Evolutionary conservation across 306 rosid genomes (phyloP).

Genomic region (Parietaria judaica): DNA sequence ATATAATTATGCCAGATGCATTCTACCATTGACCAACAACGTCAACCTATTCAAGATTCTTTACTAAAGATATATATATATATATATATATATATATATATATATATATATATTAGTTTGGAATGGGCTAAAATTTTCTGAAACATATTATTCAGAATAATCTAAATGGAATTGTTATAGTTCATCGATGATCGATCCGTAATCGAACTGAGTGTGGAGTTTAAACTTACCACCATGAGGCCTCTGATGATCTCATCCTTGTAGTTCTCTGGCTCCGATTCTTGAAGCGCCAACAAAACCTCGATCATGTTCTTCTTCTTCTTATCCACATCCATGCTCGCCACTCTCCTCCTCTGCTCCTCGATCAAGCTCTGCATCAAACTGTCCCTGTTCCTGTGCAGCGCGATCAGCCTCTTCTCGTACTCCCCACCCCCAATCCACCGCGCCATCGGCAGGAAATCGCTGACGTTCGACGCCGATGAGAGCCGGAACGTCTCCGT

Average conservation of each 20-base stretch:
- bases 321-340: background rate
- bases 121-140: too few relatives aligned
- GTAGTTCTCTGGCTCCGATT: constrained; percentile 22
- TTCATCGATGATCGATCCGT: too few relatives aligned
- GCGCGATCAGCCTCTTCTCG: constrained; percentile 14
- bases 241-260: constrained; percentile 24
- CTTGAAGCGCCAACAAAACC: constrained; percentile 19
- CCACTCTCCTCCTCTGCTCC: constrained; percentile 6
- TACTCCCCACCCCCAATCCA: constrained; percentile 2
- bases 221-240: constrained; percentile 18
- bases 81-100: too few relatives aligned
- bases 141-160: too few relatives aligned
- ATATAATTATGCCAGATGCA: too few relatives aligned
- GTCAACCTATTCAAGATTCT: too few relatives aligned
- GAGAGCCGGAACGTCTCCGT: constrained; percentile 1
- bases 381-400: constrained; percentile 15
- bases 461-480: background rate
- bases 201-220: background rate
- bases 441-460: constrained; percentile 7
- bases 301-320: constrained; percentile 16
- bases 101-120: too few relatives aligned
- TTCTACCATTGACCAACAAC: too few relatives aligned
- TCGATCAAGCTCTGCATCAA: constrained; percentile 20
- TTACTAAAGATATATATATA: too few relatives aligned
- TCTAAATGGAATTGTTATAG: too few relatives aligned